Conservation (phyloP, 805 yeast genomes). For the Pichia manshurica region DNA sequence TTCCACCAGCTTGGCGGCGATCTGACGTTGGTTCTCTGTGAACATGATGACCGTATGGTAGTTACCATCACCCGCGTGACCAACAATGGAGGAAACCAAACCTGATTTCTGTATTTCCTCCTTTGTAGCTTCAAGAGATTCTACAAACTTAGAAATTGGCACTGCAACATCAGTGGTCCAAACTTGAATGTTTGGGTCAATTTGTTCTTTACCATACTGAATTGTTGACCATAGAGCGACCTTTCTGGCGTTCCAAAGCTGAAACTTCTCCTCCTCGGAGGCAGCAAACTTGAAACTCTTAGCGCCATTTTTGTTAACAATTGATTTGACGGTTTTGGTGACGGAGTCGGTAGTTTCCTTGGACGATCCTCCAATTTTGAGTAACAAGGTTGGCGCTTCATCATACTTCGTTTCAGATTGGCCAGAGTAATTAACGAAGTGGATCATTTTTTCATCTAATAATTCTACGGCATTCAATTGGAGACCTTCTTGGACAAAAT, state of each 20-base stretch:
- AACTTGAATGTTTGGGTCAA: slow-evolving; percentile 54
- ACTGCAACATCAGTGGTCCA: slow-evolving; percentile 94
- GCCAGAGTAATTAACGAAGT: slow-evolving; percentile 59
- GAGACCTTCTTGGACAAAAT: slow-evolving; percentile 60
- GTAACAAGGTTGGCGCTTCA: slow-evolving; percentile 68
- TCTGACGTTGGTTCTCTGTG: slow-evolving; percentile 47
- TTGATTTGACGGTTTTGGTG: slow-evolving; percentile 39
- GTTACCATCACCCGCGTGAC: slow-evolving; percentile 91
- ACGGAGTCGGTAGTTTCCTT: slow-evolving; percentile 45
- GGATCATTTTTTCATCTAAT: slow-evolving; percentile 67
- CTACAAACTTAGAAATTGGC: slow-evolving; percentile 65
- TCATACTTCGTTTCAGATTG: slow-evolving; percentile 49
- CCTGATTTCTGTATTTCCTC: slow-evolving; percentile 57
- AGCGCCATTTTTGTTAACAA: slow-evolving; percentile 44
- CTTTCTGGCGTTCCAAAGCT: slow-evolving; percentile 78
- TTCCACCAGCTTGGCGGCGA: slow-evolving; percentile 54
- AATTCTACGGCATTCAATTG: slow-evolving; percentile 77
- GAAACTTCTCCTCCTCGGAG: slow-evolving; percentile 57
- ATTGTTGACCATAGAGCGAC: slow-evolving; percentile 68
- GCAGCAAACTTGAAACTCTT: slow-evolving; percentile 57
- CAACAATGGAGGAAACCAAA: slow-evolving; percentile 60
- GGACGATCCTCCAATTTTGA: slow-evolving; percentile 67
- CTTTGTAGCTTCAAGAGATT: slow-evolving; percentile 57
- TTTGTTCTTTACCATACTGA: slow-evolving; percentile 50
- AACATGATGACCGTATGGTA: slow-evolving; percentile 67